Evolutionary conservation across 176 grass and related monocot genomes (phyloP), one percentile per base, ranked within the genome.

Genomic region (Poa annua): DNA sequence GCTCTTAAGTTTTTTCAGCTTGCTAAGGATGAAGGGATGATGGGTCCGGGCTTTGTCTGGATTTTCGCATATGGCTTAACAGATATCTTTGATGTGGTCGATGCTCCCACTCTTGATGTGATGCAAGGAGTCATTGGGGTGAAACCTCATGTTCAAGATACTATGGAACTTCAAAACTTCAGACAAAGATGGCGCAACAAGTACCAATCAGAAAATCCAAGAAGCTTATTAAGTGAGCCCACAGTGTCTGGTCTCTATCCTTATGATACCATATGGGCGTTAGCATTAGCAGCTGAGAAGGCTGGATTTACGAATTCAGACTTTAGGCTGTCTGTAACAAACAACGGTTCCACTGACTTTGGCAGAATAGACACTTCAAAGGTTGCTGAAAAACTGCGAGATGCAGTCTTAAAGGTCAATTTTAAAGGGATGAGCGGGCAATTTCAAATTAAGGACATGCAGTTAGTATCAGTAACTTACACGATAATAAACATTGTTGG

Each of bases 61-160:
- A 92, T 97, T 59, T 86, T 80, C 11, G 82, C 79, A 0, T 94
- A 88, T 72, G 85, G 89, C 26, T 86, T 97, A 76, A 97, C 89
- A 16, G 91, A 97, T 78, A 62, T 94, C 19, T 82, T 94, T 26
- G 78, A 92, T 39, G 26, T 85, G 42, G 4, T 73, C 17, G 89
- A 87, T 81, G 35, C 80, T 71, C 75, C 88, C 13, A 85, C 94
- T 29, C 55, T 74, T 69, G 79, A 90, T 79, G 79, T 92, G 52
- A 97, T 94, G 92, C 55, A 88, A 51, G 94, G 94, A 80, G 91
- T 94, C 41, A 29, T 97, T 76, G 94, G 94, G 33, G 34, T 97
- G 21, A 87, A 84, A 39, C 94, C 94, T 44, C 84, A 86, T 65
- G 73, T 92, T 64, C n/a, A 29, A 50, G 81, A 88, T 17, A 88